Base-by-base conservation (phyloP, 75 land plant species). In the Pseudotsuga menziesii region DNA sequence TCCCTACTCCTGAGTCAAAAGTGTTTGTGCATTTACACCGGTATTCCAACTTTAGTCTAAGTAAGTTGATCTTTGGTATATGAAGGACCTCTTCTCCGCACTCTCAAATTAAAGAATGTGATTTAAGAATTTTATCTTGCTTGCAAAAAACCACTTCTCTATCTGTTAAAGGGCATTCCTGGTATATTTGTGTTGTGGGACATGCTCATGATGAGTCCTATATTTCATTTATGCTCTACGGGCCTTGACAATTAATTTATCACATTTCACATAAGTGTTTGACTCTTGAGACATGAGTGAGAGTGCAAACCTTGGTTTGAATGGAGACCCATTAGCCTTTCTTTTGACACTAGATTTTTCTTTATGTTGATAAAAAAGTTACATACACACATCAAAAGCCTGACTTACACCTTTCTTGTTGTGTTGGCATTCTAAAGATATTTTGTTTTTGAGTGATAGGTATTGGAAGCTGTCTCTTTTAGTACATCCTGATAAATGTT, bases 401-500 rank as follows among this genome's bases (percentile, higher is more conserved):
- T 44, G 52, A 44, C 52, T 39, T 44, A 44, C 8, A 44, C 52
- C 8, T 44, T 7, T 6, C 52, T 48, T 48, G 12, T 9, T 48
- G 54, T 48, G 9, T 48, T 9, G 39, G 72, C 72, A 69, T 41
- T 41, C 20, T 69, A 44, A 69, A n/a, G 14, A 69, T 69, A 20
- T 69, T 39, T 69, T 41, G 23, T 44, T 48, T 11, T 69, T 12
- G 23, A 29, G 13, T 69, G 72, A 25, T 75, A 97, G 99, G 89
- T 97, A 97, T 64, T 97, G 99, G 99, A 97, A 92, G 70, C 80
- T 97, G 70, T 97, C 99, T 56, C 91, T 97, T 5, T 82, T 97
- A 80, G 98, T 97, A 61, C 99, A 97, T 84, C 99, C 99, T 35
- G 99, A 97, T 79, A 97, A 97, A 84, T 97, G 99, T 62, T 74